Conservation (phyloP, 345 rosid species). For the Camelina laxa region DNA sequence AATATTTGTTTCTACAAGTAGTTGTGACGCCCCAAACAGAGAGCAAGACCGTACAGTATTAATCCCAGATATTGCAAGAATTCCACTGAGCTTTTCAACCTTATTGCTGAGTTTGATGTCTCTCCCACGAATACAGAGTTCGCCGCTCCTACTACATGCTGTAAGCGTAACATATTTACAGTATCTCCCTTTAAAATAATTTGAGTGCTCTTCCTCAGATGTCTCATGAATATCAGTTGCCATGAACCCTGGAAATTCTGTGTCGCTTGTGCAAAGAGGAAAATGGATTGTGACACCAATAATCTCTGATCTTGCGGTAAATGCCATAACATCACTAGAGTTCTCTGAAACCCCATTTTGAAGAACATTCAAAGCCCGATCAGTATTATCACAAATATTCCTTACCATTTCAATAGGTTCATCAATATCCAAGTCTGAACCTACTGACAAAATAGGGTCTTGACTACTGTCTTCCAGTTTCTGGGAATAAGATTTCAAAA, state of each 20-base stretch:
- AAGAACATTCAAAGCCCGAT: conserved; percentile 37
- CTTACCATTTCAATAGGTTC: conserved; percentile 29
- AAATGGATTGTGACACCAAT: conserved; percentile 59
- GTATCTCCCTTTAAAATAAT: conserved; percentile 45
- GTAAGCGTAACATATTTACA: conserved; percentile 57
- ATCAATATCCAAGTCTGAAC: conserved; percentile 32
- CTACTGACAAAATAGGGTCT: conserved; percentile 36
- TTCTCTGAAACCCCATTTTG: conserved; percentile 40
- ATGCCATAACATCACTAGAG: conserved; percentile 28
- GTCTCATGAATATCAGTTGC: conserved; percentile 43
- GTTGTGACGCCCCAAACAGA: conserved; percentile 62
- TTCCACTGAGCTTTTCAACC: conserved; percentile 58
- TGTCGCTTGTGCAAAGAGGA: conserved; percentile 53
- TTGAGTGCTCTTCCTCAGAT: conserved; percentile 41
- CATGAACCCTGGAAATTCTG: conserved; percentile 43
- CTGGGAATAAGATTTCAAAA: conserved; percentile 46
- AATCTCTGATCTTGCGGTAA: conserved; percentile 57
- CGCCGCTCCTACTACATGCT: conserved; percentile 50
- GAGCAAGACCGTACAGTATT: conserved; percentile 57
- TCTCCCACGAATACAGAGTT: conserved; percentile 50
- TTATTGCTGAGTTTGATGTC: conserved; percentile 55
- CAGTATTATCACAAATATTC: conserved; percentile 44
- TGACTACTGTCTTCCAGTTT: conserved; percentile 44
- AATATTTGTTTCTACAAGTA: conserved; percentile 55
- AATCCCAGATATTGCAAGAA: conserved; percentile 48